These are phyloP conservation scores for Amanita subjunquillea DNA, from an alignment of 768 basidiomycete genomes.

Conservation along the genomic window DNA sequence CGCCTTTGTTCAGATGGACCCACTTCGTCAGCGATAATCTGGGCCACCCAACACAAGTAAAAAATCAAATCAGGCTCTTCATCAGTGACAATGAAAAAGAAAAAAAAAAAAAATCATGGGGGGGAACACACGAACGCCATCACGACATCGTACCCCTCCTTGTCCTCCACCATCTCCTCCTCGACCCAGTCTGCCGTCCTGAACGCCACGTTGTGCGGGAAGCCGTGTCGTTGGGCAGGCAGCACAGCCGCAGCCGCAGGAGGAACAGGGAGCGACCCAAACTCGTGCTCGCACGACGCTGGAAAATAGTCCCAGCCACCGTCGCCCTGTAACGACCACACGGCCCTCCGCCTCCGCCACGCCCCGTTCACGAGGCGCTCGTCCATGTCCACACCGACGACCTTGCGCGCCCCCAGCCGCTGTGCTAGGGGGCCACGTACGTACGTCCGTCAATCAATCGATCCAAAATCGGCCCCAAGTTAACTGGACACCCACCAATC, in stretches of 20 bases:
- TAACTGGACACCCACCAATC: conserved; percentile 39
- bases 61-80: not conserved
- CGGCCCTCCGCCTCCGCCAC: conserved; percentile 57
- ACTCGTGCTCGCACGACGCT: conserved; percentile 61
- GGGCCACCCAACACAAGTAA: not conserved
- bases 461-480: no score
- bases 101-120: not conserved
- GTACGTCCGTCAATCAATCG: no score
- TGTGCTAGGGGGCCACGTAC: no score
- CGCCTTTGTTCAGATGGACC: conserved; percentile 81
- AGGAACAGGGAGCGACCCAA: conserved; percentile 68
- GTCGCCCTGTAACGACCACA: conserved; percentile 56
- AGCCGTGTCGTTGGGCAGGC: conserved; percentile 18
- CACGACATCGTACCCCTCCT: conserved; percentile 62
- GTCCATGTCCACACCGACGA: conserved; percentile 84
- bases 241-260: conserved; percentile 12
- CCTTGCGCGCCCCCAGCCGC: conserved; percentile 45
- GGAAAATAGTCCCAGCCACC: conserved; percentile 53
- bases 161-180: conserved; percentile 42
- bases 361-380: conserved; percentile 62
- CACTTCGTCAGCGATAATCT: conserved; percentile 88
- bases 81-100: not conserved
- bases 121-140: conserved; percentile 57
- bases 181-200: conserved; percentile 67
- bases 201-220: conserved; percentile 77